These are phyloP conservation scores for Sarocladium brachiariae DNA, from an alignment of 2,329 filamentous ascomycete genomes.

Conservation along the genomic window DNA sequence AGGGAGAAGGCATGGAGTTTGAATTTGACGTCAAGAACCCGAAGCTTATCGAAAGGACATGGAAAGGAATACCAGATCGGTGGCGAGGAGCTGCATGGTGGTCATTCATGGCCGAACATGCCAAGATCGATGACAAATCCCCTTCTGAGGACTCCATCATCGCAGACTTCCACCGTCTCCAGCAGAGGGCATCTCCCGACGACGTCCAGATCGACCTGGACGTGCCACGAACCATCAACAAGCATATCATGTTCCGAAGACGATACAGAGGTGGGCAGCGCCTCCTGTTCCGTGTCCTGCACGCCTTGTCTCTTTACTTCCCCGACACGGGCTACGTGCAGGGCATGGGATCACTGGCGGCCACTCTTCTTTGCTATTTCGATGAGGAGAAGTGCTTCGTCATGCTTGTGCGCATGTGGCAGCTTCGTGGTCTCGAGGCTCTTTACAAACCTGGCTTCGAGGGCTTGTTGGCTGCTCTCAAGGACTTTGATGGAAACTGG, in stretches of 20 bases:
- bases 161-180: slow-evolving; percentile 63
- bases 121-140: slow-evolving; percentile 53
- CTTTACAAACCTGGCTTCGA: slow-evolving; percentile 80
- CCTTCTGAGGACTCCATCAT: slow-evolving; percentile 67
- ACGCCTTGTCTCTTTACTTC: slow-evolving; percentile 86
- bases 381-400: slow-evolving; percentile 92
- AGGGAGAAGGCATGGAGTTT: slow-evolving; percentile 54
- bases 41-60: slow-evolving; percentile 86
- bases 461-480: slow-evolving; percentile 77
- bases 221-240: slow-evolving; percentile 87
- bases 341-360: slow-evolving; percentile 91
- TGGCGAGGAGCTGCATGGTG: slow-evolving; percentile 95
- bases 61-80: slow-evolving; percentile 96
- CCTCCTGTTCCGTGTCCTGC: slow-evolving; percentile 84
- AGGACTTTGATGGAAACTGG: slow-evolving; percentile 82
- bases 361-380: slow-evolving; percentile 91
- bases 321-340: slow-evolving; percentile 92
- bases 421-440: slow-evolving; percentile 74
- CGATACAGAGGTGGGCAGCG: slow-evolving; percentile 90
- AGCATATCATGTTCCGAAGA: slow-evolving; percentile 94
- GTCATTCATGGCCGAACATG: slow-evolving; percentile 77
- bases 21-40: slow-evolving; percentile 77
- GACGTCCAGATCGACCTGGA: slow-evolving; percentile 97
- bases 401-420: slow-evolving; percentile 94
- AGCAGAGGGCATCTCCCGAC: slow-evolving; percentile 71